phyloP scores from a whole-genome alignment of 2,329 filamentous ascomycete genomes.

The Atkinsonella texensis region DNA sequence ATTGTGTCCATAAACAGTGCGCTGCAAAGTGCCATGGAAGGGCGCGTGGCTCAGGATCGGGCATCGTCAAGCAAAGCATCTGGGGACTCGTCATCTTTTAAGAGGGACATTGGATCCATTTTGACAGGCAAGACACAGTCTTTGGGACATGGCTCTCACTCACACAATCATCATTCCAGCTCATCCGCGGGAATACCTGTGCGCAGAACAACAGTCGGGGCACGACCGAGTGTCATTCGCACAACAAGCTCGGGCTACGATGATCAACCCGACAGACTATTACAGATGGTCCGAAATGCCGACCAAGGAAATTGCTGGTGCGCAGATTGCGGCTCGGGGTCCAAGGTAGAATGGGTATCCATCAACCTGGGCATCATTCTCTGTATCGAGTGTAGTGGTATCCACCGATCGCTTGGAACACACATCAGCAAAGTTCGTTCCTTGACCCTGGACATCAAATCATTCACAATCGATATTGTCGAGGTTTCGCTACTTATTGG shows the following conservation, averaged over 20 bases:
- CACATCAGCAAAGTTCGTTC: slow-evolving; percentile 97
- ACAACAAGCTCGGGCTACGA: slow-evolving; percentile 62
- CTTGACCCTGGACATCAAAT: slow-evolving; percentile 86
- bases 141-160: slow-evolving; percentile 41
- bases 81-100: slow-evolving; percentile 47
- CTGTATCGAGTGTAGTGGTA: slow-evolving; percentile 96
- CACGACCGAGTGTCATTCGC: slow-evolving; percentile 61
- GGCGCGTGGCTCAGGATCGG: slow-evolving; percentile 48
- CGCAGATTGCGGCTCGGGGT: slow-evolving; percentile 82
- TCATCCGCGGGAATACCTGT: slow-evolving; percentile 47
- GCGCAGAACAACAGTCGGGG: slow-evolving; percentile 83
- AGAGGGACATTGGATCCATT: slow-evolving; percentile 83
- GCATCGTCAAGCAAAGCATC: slow-evolving; percentile 25
- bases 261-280: slow-evolving; percentile 71
- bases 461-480: slow-evolving; percentile 93
- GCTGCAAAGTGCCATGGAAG: slow-evolving; percentile 88
- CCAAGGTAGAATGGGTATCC: slow-evolving; percentile 97
- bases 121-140: slow-evolving; percentile 85
- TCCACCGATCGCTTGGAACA: slow-evolving; percentile 89
- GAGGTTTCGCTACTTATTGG: slow-evolving; percentile 85
- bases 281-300: slow-evolving; percentile 76
- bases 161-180: slow-evolving; percentile 31
- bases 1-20: slow-evolving; percentile 95
- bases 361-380: slow-evolving; percentile 94
- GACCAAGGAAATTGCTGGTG: slow-evolving; percentile 91